Percentiles rank a stretch among this genome's conserved stretches.
These are phyloP conservation scores for Trichoderma sp. DNA, from an alignment of 2,329 filamentous ascomycete species.

Conservation along the genomic window DNA sequence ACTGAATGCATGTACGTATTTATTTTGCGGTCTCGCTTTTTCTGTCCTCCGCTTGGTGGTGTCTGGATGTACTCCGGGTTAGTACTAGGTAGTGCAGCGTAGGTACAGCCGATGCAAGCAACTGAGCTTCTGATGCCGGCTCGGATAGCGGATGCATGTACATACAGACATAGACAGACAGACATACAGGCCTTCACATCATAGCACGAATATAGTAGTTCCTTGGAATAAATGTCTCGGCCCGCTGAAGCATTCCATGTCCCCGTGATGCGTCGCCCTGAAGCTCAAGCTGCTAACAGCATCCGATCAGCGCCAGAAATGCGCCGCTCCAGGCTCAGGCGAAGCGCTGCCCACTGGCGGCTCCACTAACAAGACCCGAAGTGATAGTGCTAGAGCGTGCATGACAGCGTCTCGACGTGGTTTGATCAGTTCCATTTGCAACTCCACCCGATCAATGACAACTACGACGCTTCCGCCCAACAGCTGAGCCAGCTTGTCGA, in stretches of 20 bases:
- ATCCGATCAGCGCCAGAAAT: conserved; percentile 2
- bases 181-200: not conserved
- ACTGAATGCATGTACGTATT: no score
- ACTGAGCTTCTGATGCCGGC: not conserved
- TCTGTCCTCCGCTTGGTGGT: no score
- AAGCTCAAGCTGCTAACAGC: not conserved
- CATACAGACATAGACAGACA: not conserved
- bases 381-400: conserved; percentile 9
- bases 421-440: not conserved
- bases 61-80: not conserved
- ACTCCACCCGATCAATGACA: conserved; percentile 11
- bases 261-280: conserved; percentile 6
- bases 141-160: not conserved
- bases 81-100: not conserved
- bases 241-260: not conserved
- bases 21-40: no score
- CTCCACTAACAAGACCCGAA: conserved; percentile 3
- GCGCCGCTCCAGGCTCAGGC: not conserved
- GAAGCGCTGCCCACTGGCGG: not conserved
- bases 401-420: conserved; percentile 16
- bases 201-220: not conserved
- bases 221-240: not conserved
- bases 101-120: not conserved
- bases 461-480: conserved; percentile 11
- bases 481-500: not conserved